Evolutionary conservation across 352 stramenopile species (phyloP).

Genomic region (Phytophthora idaei): DNA sequence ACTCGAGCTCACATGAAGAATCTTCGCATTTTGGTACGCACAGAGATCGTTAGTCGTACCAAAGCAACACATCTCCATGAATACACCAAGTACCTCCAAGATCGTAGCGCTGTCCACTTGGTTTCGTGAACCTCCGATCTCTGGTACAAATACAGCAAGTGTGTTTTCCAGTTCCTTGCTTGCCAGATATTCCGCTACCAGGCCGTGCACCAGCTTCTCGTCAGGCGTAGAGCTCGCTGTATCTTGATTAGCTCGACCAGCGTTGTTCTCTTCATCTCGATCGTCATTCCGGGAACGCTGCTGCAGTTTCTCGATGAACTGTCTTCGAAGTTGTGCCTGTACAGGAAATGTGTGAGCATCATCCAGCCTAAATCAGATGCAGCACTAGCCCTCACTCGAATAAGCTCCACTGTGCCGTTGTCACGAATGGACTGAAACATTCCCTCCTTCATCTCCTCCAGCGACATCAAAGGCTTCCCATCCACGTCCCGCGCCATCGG

Average conservation of each 20-base stretch:
- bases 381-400: constrained; percentile 40
- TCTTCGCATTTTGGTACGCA: constrained; percentile 23
- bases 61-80: neutral
- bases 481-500: constrained; percentile 15
- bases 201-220: constrained; percentile 62
- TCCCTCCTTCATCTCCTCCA: constrained; percentile 68
- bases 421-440: constrained; percentile 79
- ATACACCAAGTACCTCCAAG: constrained; percentile 33
- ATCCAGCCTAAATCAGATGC: neutral
- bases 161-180: constrained; percentile 61
- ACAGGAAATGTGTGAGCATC: neutral
- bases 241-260: constrained; percentile 9
- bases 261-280: constrained; percentile 7
- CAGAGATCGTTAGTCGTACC: neutral
- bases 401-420: constrained; percentile 62
- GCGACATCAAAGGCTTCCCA: constrained; percentile 47
- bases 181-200: constrained; percentile 65
- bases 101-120: constrained; percentile 52
- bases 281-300: constrained; percentile 34
- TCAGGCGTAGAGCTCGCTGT: constrained; percentile 31
- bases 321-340: constrained; percentile 69
- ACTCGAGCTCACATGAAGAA: constrained; percentile 37
- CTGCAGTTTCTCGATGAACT: constrained; percentile 77
- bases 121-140: constrained; percentile 58
- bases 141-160: constrained; percentile 68